A percentile compares a stretch with the other conserved stretches of the same genome.
These are phyloP conservation scores for Gossypium davidsonii DNA, from an alignment of 441 rosid species.

Conservation along the genomic window DNA sequence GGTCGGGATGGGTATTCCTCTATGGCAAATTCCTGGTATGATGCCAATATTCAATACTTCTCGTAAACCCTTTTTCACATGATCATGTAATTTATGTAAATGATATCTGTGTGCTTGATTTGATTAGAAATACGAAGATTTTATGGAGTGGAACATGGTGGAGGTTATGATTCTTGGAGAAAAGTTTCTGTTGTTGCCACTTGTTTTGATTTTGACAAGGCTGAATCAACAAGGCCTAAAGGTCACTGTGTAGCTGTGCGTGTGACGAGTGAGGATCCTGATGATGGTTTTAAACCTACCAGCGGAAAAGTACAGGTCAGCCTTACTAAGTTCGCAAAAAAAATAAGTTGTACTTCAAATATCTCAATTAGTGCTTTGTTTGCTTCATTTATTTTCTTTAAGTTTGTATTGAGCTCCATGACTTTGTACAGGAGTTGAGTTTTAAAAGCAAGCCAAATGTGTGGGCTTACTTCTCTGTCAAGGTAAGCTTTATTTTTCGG, in stretches of 20 bases:
- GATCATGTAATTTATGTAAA: constrained; percentile 11
- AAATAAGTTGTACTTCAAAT: constrained; percentile 7
- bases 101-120: constrained; percentile 16
- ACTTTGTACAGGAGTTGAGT: constrained; percentile 75
- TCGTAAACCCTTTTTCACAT: constrained; percentile 1
- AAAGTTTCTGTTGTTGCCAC: constrained; percentile 60
- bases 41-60: constrained; percentile 8
- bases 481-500: constrained; percentile 43
- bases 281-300: constrained; percentile 99
- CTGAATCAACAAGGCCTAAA: constrained; percentile 78
- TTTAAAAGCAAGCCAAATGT: constrained; percentile 99
- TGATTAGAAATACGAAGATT: constrained; percentile 85
- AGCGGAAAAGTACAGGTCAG: constrained; percentile 98
- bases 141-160: constrained; percentile 93
- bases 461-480: constrained; percentile 99
- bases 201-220: constrained; percentile 89
- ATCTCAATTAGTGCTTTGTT: constrained; percentile 7
- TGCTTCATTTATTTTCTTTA: constrained; percentile 9
- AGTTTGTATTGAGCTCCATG: constrained; percentile 13
- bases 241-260: constrained; percentile 99
- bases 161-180: constrained; percentile 94
- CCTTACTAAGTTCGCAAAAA: constrained; percentile 4
- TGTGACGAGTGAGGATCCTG: constrained; percentile 99
- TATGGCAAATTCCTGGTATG: constrained; percentile 97
- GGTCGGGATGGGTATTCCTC: constrained; percentile 98